phyloP scores from a whole-genome alignment of 495 filamentous ascomycete genomes.

The Annulohypoxylon moriforme region DNA sequence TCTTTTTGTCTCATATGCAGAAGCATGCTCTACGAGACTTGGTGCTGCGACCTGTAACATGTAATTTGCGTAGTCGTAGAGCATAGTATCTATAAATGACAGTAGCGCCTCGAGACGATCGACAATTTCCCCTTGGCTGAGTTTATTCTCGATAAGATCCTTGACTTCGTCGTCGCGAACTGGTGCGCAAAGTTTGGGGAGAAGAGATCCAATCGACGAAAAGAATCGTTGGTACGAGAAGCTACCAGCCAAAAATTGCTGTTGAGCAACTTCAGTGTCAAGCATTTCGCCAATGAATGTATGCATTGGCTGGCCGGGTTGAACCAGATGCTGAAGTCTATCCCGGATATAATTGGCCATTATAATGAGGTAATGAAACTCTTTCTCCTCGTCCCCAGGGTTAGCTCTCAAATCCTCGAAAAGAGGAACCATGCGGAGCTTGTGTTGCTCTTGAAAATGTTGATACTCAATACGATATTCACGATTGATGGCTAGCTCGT shows the following conservation, averaged over 20 bases:
- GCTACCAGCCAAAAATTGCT: constrained; percentile 79
- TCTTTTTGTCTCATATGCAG: constrained; percentile 80
- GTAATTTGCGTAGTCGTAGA: constrained; percentile 96
- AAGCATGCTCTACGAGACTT: constrained; percentile 81
- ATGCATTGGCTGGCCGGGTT: constrained; percentile 82
- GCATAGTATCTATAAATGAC: constrained; percentile 86
- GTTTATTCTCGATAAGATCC: constrained; percentile 75
- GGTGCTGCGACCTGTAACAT: constrained; percentile 84
- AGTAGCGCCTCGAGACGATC: constrained; percentile 85
- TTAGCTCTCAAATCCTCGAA: constrained; percentile 81
- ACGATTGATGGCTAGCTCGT: constrained; percentile 92
- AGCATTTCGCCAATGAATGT: constrained; percentile 85
- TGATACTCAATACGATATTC: constrained; percentile 71
- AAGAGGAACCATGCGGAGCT: constrained; percentile 68
- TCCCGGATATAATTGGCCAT: constrained; percentile 85
- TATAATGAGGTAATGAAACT: constrained; percentile 72
- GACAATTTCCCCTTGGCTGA: constrained; percentile 78
- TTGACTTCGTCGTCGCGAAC: constrained; percentile 88
- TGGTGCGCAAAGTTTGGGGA: constrained; percentile 95
- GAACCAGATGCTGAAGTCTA: constrained; percentile 84
- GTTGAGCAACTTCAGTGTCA: constrained; percentile 79
- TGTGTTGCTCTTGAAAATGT: constrained; percentile 63
- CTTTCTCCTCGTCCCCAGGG: constrained; percentile 75
- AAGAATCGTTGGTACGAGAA: constrained; percentile 98
- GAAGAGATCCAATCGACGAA: constrained; percentile 83